Base-by-base conservation (phyloP, 2,329 filamentous ascomycete genomes). In the Alternaria triticina region DNA sequence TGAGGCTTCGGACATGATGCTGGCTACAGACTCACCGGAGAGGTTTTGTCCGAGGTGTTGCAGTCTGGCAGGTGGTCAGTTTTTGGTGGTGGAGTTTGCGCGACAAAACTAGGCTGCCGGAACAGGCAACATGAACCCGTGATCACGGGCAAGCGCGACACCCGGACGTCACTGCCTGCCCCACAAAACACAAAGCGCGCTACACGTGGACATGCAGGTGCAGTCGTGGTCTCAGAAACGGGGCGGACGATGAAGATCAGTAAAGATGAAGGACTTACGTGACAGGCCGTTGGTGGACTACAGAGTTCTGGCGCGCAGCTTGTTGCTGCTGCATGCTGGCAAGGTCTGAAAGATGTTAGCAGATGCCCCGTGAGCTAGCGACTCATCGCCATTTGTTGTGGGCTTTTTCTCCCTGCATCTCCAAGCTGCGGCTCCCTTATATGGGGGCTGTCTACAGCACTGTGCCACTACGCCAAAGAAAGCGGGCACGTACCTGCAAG, bases 261-360 rank as follows among this genome's bases (percentile, higher is more conserved):
- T 27, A 60, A 50, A 55, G 25, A 43, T 43, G 56, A 52, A 22
- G 10, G 9, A 76, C 74, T 67, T 72, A 80, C 77, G 75, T 79
- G 40, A 80, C 75, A 15, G 81, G 77, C 22, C 78, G 76, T 58
- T 77, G 77, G 36, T 73, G 69, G 36, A 65, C 65, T 22, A 74
- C 72, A 6, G 75, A 72, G 57, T 70, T 81, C 47, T 80, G 75
- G 67, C 81, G 78, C 23, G 78, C 71, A 46, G 77, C 69, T 70
- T 82, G 82, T 67, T 83, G 82, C 36, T 83, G 81, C 68, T 83
- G 83, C 79, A 83, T 82, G 8, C 80, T 80, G 50, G 82, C 82
- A 59, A 84, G 76, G 74, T 85, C 83, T 83, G 67, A 57, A 25
- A 45, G 4, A 22, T 36, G 59, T 70, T 57, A 71, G 65, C 50